Conservation (phyloP, 2,329 filamentous ascomycete species). For the Aspergillus sp. region DNA sequence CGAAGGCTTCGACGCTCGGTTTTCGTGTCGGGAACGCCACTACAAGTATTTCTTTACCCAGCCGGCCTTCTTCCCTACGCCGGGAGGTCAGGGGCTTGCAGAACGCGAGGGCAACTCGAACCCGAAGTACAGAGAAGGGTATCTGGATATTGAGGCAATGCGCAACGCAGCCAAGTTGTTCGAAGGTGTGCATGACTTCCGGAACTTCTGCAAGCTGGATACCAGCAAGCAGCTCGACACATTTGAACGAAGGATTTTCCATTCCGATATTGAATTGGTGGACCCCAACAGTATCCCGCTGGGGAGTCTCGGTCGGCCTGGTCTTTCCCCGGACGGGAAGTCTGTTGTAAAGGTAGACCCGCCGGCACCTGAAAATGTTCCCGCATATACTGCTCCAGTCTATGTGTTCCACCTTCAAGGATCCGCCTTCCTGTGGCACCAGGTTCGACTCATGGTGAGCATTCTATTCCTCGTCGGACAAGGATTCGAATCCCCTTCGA, state of each 20-base stretch:
- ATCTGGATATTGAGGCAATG: slow-evolving; percentile 88
- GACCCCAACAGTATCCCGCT: slow-evolving; percentile 53
- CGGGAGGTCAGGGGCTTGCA: slow-evolving; percentile 53
- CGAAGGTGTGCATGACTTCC: slow-evolving; percentile 86
- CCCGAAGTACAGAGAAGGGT: slow-evolving; percentile 60
- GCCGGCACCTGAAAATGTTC: slow-evolving; percentile 13
- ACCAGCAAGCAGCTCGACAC: slow-evolving; percentile 83
- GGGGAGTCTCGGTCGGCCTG: slow-evolving; percentile 53
- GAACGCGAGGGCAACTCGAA: slow-evolving; percentile 23
- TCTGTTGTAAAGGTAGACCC: slow-evolving; percentile 15
- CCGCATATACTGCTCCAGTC: slow-evolving; percentile 58
- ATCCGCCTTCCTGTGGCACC: slow-evolving; percentile 95
- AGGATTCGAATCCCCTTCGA: slow-evolving; percentile 71
- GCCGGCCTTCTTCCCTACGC: slow-evolving; percentile 74
- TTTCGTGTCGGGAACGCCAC: slow-evolving; percentile 84
- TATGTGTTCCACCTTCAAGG: slow-evolving; percentile 89
- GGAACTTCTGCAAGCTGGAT: slow-evolving; percentile 96
- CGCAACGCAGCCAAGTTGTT: slow-evolving; percentile 74
- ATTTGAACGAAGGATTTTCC: slow-evolving; percentile 76
- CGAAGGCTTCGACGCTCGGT: slow-evolving; percentile 79
- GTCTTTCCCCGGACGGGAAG: slow-evolving; percentile 43
- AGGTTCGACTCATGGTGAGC: slow-evolving; percentile 91
- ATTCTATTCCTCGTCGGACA: slow-evolving; percentile 92
- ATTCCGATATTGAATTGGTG: slow-evolving; percentile 74
- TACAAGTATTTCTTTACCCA: slow-evolving; percentile 99